A percentile compares a stretch with the other conserved stretches of the same genome.
Conservation (phyloP, 441 rosid genomes). For the Adansonia madagascariensis region DNA sequence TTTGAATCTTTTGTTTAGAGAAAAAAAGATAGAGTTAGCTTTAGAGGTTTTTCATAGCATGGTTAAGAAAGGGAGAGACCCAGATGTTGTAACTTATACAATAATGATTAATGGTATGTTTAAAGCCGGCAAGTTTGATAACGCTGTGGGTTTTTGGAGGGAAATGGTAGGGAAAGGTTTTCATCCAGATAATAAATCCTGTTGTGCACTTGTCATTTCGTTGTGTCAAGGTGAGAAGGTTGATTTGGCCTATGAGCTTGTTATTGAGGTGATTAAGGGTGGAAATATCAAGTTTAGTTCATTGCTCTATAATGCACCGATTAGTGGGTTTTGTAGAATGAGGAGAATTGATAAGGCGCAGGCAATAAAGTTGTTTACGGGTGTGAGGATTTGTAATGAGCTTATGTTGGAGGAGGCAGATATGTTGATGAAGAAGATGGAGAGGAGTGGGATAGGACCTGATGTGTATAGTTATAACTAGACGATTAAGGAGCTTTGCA, state of each 20-base stretch:
- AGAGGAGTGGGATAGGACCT: constrained; percentile 69
- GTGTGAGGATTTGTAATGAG: constrained; percentile 46
- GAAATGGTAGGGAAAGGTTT: constrained; percentile 66
- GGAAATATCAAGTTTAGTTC: constrained; percentile 52
- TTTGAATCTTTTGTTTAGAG: constrained; percentile 67
- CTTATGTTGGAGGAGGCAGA: constrained; percentile 68
- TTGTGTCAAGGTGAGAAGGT: constrained; percentile 74
- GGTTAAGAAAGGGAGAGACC: constrained; percentile 60
- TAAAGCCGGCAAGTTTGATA: constrained; percentile 55
- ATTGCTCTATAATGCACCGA: constrained; percentile 71
- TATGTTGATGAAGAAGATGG: constrained; percentile 68
- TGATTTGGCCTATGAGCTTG: constrained; percentile 86
- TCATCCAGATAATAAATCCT: constrained; percentile 61
- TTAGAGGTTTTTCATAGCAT: constrained; percentile 60
- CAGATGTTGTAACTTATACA: constrained; percentile 85
- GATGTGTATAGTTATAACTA: constrained; percentile 84
- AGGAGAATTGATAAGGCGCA: constrained; percentile 76
- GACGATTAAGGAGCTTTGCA: constrained; percentile 76
- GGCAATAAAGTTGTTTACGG: constrained; percentile 71
- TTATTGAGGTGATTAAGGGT: constrained; percentile 64
- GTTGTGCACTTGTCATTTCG: constrained; percentile 66
- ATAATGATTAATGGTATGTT: constrained; percentile 71
- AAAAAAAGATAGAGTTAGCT: constrained; percentile 54
- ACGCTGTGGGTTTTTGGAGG: constrained; percentile 64
- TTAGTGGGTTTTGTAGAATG: constrained; percentile 76